These are phyloP conservation scores for Fusarium palustre DNA, from an alignment of 2,329 filamentous ascomycete genomes.

Conservation along the genomic window DNA sequence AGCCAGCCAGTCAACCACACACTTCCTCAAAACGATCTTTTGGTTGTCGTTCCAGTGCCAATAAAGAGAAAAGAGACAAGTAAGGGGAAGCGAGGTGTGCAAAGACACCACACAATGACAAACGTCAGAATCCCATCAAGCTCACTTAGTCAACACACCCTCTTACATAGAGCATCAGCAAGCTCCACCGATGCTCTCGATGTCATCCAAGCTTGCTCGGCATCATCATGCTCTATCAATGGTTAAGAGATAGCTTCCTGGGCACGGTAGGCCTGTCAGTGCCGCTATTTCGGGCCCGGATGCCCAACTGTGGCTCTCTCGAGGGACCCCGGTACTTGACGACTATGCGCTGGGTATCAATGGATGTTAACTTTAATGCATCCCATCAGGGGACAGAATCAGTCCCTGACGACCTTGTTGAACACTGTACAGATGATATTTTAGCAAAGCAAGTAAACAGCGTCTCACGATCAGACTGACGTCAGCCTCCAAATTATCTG, in stretches of 20 bases:
- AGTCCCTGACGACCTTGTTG: conserved; percentile 29
- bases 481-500: conserved; percentile 1
- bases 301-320: conserved; percentile 32
- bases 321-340: conserved; percentile 11
- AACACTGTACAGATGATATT: neutral
- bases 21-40: conserved; percentile 7
- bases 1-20: conserved; percentile 23
- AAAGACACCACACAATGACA: conserved; percentile 2
- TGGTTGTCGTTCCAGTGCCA: conserved; percentile 8
- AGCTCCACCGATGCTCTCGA: neutral
- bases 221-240: neutral
- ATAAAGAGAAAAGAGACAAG: conserved; percentile 6
- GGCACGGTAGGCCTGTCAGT: conserved; percentile 7
- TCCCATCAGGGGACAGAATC: neutral
- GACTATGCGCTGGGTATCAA: conserved; percentile 18
- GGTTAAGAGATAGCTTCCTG: neutral
- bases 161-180: conserved; percentile 1
- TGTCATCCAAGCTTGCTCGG: neutral
- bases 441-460: neutral
- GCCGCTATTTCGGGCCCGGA: conserved; percentile 1
- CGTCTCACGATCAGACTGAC: neutral
- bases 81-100: neutral
- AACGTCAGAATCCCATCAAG: conserved; percentile 30
- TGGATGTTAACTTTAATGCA: conserved; percentile 2
- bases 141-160: conserved; percentile 1